A percentile compares a stretch with the other conserved stretches of the same genome.
These are phyloP conservation scores for Trichoderma sp. DNA, from an alignment of 2,329 filamentous ascomycete genomes.

Conservation along the genomic window DNA sequence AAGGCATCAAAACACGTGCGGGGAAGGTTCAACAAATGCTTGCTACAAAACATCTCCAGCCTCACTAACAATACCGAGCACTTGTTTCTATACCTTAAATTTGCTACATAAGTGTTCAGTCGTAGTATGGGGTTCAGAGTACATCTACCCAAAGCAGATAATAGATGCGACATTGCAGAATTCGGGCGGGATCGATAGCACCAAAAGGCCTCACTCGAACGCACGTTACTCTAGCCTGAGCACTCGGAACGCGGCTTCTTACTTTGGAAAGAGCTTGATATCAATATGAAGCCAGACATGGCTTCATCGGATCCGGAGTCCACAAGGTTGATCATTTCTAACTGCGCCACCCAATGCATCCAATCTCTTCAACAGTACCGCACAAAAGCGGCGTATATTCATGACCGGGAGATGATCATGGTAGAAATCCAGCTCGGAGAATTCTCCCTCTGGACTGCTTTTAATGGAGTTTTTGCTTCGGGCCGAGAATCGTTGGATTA, in stretches of 20 bases:
- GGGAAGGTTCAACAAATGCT: neutral
- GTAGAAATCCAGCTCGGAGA: neutral
- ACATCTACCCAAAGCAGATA: neutral
- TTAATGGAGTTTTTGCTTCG: neutral
- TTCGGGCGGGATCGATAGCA: neutral
- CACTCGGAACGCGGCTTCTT: neutral
- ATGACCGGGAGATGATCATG: neutral
- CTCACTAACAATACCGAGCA: neutral
- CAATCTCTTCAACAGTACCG: neutral
- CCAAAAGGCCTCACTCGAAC: too few relatives aligned
- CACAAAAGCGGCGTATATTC: neutral
- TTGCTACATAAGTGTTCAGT: neutral
- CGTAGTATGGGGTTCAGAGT: neutral
- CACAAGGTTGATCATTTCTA: neutral
- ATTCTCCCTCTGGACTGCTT: neutral
- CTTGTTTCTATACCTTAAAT: neutral
- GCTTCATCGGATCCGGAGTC: neutral
- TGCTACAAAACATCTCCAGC: neutral
- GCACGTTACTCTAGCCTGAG: neutral
- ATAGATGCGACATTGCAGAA: neutral
- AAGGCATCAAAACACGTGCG: neutral
- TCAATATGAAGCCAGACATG: neutral
- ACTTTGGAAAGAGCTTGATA: neutral
- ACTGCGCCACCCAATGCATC: neutral
- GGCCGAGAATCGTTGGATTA: neutral